These are phyloP conservation scores for Zymoseptoria brevis DNA, from an alignment of 2,329 filamentous ascomycete genomes.

Conservation along the genomic window DNA sequence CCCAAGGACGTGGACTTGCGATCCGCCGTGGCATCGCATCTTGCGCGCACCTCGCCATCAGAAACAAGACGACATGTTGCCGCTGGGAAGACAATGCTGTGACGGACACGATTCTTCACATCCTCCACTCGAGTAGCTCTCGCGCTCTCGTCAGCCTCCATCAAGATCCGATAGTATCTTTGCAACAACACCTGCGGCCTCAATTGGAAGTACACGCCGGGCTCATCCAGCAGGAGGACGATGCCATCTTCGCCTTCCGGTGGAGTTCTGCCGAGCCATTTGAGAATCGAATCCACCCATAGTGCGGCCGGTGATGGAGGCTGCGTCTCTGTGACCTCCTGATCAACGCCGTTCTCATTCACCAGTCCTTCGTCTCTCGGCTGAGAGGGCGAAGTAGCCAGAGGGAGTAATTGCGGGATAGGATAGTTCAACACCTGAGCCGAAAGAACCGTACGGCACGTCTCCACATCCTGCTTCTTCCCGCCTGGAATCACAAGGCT, in stretches of 20 bases:
- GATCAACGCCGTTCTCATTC: not conserved
- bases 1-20: too few relatives aligned
- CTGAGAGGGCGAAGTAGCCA: not conserved
- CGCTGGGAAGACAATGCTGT: not conserved
- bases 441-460: not conserved
- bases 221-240: not conserved
- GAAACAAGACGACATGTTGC: too few relatives aligned
- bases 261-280: not conserved
- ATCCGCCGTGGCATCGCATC: too few relatives aligned
- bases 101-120: not conserved
- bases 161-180: not conserved
- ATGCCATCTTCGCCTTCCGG: not conserved
- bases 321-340: not conserved
- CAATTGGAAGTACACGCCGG: not conserved
- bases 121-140: not conserved
- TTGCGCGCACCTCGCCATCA: too few relatives aligned
- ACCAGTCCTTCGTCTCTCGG: not conserved
- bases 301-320: not conserved
- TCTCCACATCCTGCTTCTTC: not conserved
- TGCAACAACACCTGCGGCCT: not conserved
- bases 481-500: not conserved
- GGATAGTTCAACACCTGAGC: not conserved
- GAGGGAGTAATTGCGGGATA: not conserved
- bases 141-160: not conserved
- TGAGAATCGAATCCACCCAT: not conserved